Conservation (phyloP, 2,329 filamentous ascomycete genomes). For the Xylogone sp. region DNA sequence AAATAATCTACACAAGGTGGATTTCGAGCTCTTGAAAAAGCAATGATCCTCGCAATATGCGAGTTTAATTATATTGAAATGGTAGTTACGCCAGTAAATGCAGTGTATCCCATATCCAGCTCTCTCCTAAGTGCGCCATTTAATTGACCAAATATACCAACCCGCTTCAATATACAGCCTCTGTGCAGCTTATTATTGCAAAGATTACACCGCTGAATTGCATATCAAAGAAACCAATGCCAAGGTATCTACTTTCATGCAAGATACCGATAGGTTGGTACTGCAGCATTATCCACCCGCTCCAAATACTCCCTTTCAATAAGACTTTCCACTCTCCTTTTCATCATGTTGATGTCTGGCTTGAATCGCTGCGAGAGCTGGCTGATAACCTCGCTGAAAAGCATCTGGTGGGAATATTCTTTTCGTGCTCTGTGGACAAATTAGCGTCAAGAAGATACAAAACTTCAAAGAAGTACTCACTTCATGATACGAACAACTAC, state of each 20-base stretch:
- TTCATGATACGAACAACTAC: conserved; percentile 83
- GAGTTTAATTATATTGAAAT: too few species aligned
- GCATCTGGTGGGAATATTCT: conserved; percentile 62
- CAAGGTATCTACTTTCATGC: conserved; percentile 49
- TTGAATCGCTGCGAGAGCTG: conserved; percentile 68
- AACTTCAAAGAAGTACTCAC: conserved; percentile 44
- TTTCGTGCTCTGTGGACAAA: conserved; percentile 63
- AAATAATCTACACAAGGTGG: too few species aligned
- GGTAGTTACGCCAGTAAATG: background rate
- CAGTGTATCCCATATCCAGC: background rate
- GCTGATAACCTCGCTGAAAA: conserved; percentile 68
- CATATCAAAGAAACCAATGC: conserved; percentile 1
- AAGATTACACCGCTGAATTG: background rate
- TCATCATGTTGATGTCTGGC: conserved; percentile 73
- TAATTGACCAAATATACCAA: conserved; percentile 2
- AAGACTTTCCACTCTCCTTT: conserved; percentile 75
- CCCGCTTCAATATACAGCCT: background rate
- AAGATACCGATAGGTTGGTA: conserved; percentile 67
- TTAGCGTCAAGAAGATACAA: conserved; percentile 24
- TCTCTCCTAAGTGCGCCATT: background rate
- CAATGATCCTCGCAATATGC: too few species aligned
- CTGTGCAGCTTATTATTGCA: background rate
- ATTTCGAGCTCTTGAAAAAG: too few species aligned
- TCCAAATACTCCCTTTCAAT: conserved; percentile 77
- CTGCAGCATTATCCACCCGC: conserved; percentile 60